phyloP scores from a whole-genome alignment of 129 eudicot genomes.

The Dittrichia graveolens region DNA sequence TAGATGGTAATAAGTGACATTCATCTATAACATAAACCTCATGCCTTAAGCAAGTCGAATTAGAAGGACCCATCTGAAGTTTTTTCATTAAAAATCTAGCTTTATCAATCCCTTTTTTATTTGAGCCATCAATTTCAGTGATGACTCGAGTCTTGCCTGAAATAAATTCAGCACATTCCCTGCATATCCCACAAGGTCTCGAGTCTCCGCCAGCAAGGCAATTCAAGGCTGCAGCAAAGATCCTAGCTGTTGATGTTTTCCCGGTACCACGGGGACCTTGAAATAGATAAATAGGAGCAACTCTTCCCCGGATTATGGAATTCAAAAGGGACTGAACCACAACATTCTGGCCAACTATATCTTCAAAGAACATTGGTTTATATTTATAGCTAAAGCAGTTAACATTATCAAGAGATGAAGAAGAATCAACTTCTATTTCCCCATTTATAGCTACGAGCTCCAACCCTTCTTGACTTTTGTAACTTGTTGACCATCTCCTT shows the following conservation, averaged over 20 bases:
- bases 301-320: constrained; percentile 61
- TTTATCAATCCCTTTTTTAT: constrained; percentile 66
- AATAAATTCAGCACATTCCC: constrained; percentile 64
- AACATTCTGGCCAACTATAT: constrained; percentile 75
- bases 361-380: constrained; percentile 87
- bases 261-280: constrained; percentile 98
- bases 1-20: constrained; percentile 90
- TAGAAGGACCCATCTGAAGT: constrained; percentile 48
- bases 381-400: constrained; percentile 79
- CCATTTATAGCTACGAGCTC: constrained; percentile 62
- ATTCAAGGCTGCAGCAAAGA: constrained; percentile 80
- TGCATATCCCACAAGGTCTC: constrained; percentile 89
- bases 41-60: constrained; percentile 47
- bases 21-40: constrained; percentile 70
- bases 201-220: constrained; percentile 77
- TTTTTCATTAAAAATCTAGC: constrained; percentile 52
- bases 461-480: constrained; percentile 80
- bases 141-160: constrained; percentile 66
- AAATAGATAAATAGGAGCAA: constrained; percentile 82
- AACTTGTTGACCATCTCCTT: constrained; percentile 88
- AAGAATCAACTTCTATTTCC: constrained; percentile 59
- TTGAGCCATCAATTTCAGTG: constrained; percentile 69
- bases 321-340: constrained; percentile 75
- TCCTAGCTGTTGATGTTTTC: constrained; percentile 77
- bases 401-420: constrained; percentile 54